Conservation (phyloP, 2,329 filamentous ascomycete species). For the Raffaelea arxii region DNA sequence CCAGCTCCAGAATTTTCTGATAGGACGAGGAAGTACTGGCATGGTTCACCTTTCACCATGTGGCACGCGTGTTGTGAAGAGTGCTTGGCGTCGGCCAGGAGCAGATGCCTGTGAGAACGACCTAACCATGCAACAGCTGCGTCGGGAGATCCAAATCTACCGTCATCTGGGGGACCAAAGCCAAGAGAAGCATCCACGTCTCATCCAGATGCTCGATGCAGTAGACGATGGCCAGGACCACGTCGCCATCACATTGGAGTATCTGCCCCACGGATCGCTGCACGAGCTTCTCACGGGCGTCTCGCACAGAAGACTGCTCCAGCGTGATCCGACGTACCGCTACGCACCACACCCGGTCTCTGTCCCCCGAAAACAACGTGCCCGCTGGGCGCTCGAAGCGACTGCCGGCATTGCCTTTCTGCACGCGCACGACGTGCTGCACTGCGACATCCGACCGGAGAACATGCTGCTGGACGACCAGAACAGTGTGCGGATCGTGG, state of each 20-base stretch:
- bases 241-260: slow-evolving; percentile 5
- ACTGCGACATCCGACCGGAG: slow-evolving; percentile 8
- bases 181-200: slow-evolving; percentile 1
- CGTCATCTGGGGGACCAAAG: too few relatives aligned
- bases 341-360: slow-evolving; percentile 1
- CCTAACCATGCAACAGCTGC: too few relatives aligned
- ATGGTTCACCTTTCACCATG: too few relatives aligned
- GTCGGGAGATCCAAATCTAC: slow-evolving; percentile 5
- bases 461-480: slow-evolving; percentile 5
- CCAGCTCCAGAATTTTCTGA: too few relatives aligned
- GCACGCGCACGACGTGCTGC: slow-evolving; percentile 5
- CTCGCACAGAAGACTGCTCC: not conserved
- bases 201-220: slow-evolving; percentile 2
- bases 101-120: too few relatives aligned
- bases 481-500: slow-evolving; percentile 2
- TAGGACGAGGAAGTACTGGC: too few relatives aligned
- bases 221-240: slow-evolving; percentile 2
- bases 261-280: slow-evolving; percentile 4
- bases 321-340: not conserved
- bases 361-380: slow-evolving; percentile 3
- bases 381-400: slow-evolving; percentile 6
- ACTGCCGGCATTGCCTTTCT: slow-evolving; percentile 3
- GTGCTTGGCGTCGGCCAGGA: too few relatives aligned
- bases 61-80: too few relatives aligned
- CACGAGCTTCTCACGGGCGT: not conserved